phyloP scores from a whole-genome alignment of 257 asterid genomes.

The Solanum ahanhuiri region DNA sequence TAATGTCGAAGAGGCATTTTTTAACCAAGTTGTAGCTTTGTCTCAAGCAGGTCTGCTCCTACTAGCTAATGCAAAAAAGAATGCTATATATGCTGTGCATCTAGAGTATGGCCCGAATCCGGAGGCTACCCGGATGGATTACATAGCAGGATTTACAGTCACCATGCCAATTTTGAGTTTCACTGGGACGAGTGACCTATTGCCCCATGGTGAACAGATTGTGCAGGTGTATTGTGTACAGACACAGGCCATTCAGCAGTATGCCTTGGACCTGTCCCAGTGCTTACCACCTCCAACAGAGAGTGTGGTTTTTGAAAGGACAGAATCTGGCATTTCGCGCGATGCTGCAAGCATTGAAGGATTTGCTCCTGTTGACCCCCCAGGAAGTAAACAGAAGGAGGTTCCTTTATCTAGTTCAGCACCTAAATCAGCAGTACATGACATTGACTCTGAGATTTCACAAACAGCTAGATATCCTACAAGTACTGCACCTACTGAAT shows the following conservation, averaged over 20 bases:
- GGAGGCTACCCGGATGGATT: constrained; percentile 71
- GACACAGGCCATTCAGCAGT: constrained; percentile 97
- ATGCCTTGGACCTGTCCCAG: constrained; percentile 85
- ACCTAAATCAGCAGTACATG: constrained; percentile 38
- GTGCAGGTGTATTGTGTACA: constrained; percentile 96
- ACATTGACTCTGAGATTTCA: constrained; percentile 38
- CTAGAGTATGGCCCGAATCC: constrained; percentile 85
- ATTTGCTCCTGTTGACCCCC: constrained; percentile 27
- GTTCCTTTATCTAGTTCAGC: constrained; percentile 43
- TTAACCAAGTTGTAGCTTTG: constrained; percentile 91
- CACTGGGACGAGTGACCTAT: constrained; percentile 76
- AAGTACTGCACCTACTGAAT: constrained; percentile 31
- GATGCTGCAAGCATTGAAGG: constrained; percentile 47
- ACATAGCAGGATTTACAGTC: constrained; percentile 84
- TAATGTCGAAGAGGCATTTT: constrained; percentile 65
- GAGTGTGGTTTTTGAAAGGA: constrained; percentile 42
- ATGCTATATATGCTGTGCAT: constrained; percentile 96
- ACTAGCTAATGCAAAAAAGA: constrained; percentile 90
- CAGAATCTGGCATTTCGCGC: constrained; percentile 41
- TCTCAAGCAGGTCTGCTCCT: constrained; percentile 69
- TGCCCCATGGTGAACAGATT: constrained; percentile 79
- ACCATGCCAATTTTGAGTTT: constrained; percentile 97
- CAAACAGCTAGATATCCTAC: constrained; percentile 29
- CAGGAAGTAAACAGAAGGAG: constrained; percentile 38
- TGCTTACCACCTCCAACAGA: constrained; percentile 81